Conservation (phyloP, 2,329 filamentous ascomycete species). For the Fusarium lyarnte region DNA sequence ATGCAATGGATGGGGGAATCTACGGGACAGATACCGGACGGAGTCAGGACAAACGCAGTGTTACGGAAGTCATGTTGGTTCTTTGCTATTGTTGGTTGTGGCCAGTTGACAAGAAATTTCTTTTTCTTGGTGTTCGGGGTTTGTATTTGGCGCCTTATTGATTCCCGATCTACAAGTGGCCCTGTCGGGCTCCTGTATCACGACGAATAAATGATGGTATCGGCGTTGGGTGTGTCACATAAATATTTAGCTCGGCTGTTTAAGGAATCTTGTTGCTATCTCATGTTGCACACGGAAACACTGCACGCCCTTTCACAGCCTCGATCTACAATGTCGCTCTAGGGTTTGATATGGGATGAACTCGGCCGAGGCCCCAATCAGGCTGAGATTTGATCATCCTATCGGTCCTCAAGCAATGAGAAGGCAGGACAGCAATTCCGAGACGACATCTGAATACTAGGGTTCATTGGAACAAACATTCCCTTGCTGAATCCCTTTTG, state of each 20-base stretch:
- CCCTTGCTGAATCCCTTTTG: background rate
- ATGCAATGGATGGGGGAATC: background rate
- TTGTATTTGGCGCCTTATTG: constrained; percentile 26
- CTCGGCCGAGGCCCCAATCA: constrained; percentile 11
- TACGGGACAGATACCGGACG: background rate
- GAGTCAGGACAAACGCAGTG: background rate
- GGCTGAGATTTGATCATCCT: background rate
- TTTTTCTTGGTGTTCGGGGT: constrained; percentile 30
- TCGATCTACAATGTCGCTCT: background rate
- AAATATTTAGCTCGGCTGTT: constrained; percentile 32
- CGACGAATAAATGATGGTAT: constrained; percentile 33
- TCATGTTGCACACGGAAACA: constrained; percentile 15
- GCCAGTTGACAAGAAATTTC: constrained; percentile 18
- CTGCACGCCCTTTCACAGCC: constrained; percentile 5
- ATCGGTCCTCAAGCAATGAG: background rate
- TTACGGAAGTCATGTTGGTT: constrained; percentile 7
- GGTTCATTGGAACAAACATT: background rate
- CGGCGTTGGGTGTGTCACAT: constrained; percentile 34
- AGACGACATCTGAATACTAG: background rate
- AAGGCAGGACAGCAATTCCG: background rate
- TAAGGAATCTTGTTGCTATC: constrained; percentile 22
- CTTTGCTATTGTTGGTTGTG: background rate
- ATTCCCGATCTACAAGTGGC: constrained; percentile 29
- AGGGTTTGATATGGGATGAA: constrained; percentile 3
- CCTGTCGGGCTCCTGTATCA: constrained; percentile 24